Evolutionary conservation across 805 yeast species (phyloP).

Genomic region (Lipomyces starkeyi): DNA sequence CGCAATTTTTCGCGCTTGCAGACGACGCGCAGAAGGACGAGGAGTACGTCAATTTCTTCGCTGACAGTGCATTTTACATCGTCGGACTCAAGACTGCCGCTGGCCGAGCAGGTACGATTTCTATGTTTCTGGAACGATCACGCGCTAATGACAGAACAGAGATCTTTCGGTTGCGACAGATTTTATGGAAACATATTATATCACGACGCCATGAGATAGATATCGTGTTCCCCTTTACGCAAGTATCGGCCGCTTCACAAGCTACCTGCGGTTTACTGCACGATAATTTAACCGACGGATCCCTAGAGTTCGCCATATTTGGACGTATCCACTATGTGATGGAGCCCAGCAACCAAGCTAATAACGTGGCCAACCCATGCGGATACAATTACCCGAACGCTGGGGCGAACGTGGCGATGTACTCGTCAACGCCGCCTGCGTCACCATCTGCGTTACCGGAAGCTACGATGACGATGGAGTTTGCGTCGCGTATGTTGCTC

Average conservation of each 20-base stretch:
- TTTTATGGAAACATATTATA: conserved; percentile 7
- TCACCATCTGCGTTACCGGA: not conserved
- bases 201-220: conserved; percentile 22
- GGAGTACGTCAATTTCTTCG: conserved; percentile 19
- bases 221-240: conserved; percentile 19
- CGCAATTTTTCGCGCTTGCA: conserved; percentile 15
- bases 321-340: conserved; percentile 24
- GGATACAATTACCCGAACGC: not conserved
- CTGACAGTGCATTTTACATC: conserved; percentile 23
- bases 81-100: conserved; percentile 25
- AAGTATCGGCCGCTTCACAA: not conserved
- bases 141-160: not conserved
- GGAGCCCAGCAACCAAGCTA: conserved; percentile 11
- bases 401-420: conserved; percentile 1
- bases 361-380: not conserved
- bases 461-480: conserved; percentile 18
- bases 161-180: conserved; percentile 11
- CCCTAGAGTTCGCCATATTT: conserved; percentile 20
- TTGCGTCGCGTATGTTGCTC: conserved; percentile 20
- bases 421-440: not conserved
- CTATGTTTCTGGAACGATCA: not conserved
- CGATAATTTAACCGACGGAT: not conserved
- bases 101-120: conserved; percentile 19
- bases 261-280: not conserved
- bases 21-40: conserved; percentile 19